Conservation (phyloP, 208 protist species). For the Tetramitus jugosus region DNA sequence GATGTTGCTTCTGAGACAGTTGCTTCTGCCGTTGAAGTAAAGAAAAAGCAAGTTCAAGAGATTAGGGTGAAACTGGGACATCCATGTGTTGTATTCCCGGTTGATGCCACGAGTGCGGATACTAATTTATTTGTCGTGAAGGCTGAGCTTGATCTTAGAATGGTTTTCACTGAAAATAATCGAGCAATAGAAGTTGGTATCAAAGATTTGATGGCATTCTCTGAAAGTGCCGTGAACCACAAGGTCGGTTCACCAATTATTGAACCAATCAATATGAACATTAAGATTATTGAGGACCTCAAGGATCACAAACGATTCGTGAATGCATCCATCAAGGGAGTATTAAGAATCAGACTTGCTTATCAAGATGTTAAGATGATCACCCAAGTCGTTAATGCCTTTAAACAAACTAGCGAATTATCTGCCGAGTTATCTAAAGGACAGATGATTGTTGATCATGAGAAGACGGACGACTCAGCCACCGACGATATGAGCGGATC, state of each 20-base stretch:
- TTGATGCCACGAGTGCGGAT: neutral
- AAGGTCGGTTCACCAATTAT: neutral
- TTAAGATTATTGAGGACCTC: neutral
- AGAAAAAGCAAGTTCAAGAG: neutral
- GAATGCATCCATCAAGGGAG: neutral
- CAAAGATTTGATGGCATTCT: neutral
- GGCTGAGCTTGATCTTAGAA: neutral
- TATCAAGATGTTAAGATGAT: constrained; percentile 26
- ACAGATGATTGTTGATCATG: neutral
- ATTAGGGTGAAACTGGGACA: neutral
- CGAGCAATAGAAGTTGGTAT: neutral
- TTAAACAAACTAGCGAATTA: neutral
- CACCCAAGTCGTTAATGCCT: neutral
- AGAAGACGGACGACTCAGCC: neutral
- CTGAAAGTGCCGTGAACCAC: neutral
- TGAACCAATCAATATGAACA: neutral
- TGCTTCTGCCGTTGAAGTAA: neutral
- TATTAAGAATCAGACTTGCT: neutral
- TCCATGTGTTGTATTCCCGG: constrained; percentile 6
- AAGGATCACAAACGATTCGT: neutral
- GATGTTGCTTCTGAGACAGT: neutral
- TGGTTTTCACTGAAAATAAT: no score
- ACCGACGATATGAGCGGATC: neutral
- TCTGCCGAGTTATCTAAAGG: neutral
- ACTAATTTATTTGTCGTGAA: neutral